These are phyloP conservation scores for Hippophae gyantsensis DNA, from an alignment of 306 rosid genomes.

Conservation along the genomic window DNA sequence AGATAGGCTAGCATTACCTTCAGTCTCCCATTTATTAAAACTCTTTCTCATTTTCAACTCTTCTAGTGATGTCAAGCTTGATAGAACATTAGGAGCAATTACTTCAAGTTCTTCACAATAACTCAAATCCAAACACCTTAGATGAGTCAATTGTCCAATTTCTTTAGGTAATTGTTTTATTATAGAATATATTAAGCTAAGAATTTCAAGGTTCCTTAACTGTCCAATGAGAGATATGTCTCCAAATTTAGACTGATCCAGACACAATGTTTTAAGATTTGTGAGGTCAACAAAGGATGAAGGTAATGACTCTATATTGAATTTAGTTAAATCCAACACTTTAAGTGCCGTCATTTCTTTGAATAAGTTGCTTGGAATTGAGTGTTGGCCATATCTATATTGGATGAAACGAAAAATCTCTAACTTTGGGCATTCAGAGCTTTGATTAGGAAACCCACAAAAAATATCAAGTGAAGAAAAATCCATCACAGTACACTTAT, in stretches of 20 bases:
- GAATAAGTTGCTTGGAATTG: conserved; percentile 15
- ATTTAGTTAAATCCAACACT: conserved; percentile 20
- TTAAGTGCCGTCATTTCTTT: conserved; percentile 8
- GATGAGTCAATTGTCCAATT: not conserved
- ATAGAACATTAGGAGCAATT: conserved; percentile 19
- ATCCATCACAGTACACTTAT: conserved; percentile 13
- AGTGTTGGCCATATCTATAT: not conserved
- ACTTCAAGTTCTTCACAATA: conserved; percentile 16
- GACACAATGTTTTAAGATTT: conserved; percentile 15
- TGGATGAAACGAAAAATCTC: not conserved
- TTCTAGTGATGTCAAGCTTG: conserved; percentile 24
- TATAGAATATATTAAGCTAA: not conserved
- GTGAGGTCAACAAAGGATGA: conserved; percentile 11
- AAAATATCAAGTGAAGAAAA: not conserved
- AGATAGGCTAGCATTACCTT: conserved; percentile 16
- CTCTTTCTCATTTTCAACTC: conserved; percentile 37
- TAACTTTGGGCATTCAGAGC: not conserved
- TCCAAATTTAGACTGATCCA: not conserved
- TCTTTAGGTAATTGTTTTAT: not conserved
- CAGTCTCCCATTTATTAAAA: conserved; percentile 16
- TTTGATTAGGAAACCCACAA: conserved; percentile 1
- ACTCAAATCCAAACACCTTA: conserved; percentile 8
- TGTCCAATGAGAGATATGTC: conserved; percentile 7
- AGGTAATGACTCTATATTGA: conserved; percentile 9
- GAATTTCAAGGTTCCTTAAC: conserved; percentile 10